Percentiles rank a stretch among this genome's conserved stretches.
Conservation (phyloP, 305 asterid genomes). For the Fraxinus baroniana region DNA sequence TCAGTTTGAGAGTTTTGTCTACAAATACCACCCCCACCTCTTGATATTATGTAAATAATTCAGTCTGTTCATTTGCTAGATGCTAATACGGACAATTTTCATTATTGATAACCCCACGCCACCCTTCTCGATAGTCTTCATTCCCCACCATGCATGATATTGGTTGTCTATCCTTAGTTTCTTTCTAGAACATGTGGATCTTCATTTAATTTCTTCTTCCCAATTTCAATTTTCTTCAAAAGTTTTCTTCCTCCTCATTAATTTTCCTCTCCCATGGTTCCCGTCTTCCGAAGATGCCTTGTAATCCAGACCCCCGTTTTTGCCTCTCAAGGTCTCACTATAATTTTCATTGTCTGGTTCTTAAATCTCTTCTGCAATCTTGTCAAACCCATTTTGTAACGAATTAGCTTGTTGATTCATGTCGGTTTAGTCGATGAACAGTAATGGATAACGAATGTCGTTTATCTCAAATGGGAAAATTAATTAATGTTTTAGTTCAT, state of each 20-base stretch:
- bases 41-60: not conserved
- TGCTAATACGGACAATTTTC: not conserved
- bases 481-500: not conserved
- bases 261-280: conserved; percentile 50
- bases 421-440: not conserved
- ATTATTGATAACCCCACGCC: not conserved
- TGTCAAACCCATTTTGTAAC: not conserved
- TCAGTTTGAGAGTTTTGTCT: too few relatives aligned
- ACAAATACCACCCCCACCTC: not conserved
- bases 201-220: not conserved
- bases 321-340: conserved; percentile 45
- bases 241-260: not conserved
- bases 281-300: conserved; percentile 46
- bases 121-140: not conserved
- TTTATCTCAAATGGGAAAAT: not conserved
- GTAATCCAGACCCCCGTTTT: conserved; percentile 44
- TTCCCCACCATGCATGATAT: not conserved
- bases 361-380: not conserved
- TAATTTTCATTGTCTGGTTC: not conserved
- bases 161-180: not conserved
- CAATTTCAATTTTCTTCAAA: not conserved
- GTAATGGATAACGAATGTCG: not conserved
- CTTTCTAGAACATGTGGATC: not conserved
- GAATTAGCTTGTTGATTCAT: not conserved
- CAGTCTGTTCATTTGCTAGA: not conserved